Percentiles rank a stretch among this genome's conserved stretches.
These are phyloP conservation scores for Penicillium decumbens DNA, from an alignment of 2,329 filamentous ascomycete species.

Conservation along the genomic window DNA sequence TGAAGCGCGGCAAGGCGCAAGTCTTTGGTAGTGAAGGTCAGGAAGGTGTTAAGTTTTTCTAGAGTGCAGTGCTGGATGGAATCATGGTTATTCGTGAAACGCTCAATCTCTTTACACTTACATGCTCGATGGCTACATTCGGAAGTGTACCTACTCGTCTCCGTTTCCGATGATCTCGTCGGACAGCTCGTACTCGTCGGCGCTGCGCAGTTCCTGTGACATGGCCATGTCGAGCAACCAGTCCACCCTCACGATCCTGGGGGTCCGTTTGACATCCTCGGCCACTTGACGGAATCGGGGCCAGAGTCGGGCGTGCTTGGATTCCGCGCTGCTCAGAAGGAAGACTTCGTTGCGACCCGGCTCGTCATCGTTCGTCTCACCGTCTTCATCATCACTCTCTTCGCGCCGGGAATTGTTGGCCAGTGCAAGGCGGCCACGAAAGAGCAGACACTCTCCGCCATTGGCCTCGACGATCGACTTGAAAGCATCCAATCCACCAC, in stretches of 20 bases:
- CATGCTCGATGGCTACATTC: slow-evolving; percentile 1
- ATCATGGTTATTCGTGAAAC: slow-evolving; percentile 7
- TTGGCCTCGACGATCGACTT: slow-evolving; percentile 82
- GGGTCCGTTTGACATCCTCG: slow-evolving; percentile 68
- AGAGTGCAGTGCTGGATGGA: slow-evolving; percentile 30
- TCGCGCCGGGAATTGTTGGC: slow-evolving; percentile 59
- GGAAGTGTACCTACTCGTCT: slow-evolving; percentile 16
- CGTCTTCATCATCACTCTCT: slow-evolving; percentile 34
- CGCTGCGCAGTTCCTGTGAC: slow-evolving; percentile 72
- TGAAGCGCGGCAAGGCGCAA: slow-evolving; percentile 87
- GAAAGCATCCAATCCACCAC: slow-evolving; percentile 78
- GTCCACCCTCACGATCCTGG: slow-evolving; percentile 75
- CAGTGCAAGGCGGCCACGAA: slow-evolving; percentile 66
- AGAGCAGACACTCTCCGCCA: slow-evolving; percentile 75
- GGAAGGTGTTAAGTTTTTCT: slow-evolving; percentile 96
- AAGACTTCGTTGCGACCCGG: slow-evolving; percentile 69
- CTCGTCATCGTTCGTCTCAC: slow-evolving; percentile 57
- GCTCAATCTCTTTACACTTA: slow-evolving; percentile 8
- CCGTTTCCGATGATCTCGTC: slow-evolving; percentile 27
- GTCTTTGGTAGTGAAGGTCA: slow-evolving; percentile 87
- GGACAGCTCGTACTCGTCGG: slow-evolving; percentile 54
- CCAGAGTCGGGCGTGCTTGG: slow-evolving; percentile 72
- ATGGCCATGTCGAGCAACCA: slow-evolving; percentile 90
- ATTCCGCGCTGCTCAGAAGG: slow-evolving; percentile 65
- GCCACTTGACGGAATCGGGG: slow-evolving; percentile 75